Evolutionary conservation across 1,139 yeast species (phyloP).

Genomic region (Saccharomyces hybrid): DNA sequence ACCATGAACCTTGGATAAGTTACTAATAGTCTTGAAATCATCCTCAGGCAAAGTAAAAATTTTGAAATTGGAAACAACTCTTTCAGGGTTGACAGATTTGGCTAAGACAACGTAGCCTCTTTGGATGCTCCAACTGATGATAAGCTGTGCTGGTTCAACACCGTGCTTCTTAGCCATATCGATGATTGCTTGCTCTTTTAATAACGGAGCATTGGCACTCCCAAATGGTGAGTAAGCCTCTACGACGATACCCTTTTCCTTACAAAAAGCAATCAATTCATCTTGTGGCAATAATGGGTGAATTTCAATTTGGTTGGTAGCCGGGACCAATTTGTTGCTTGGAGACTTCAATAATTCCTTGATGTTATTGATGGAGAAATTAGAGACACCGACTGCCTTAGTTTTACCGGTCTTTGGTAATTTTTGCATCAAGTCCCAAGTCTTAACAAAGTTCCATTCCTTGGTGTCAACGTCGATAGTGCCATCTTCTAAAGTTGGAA

Average conservation of each 20-base stretch:
- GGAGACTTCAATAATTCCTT: conserved; percentile 46
- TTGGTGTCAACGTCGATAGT: conserved; percentile 35
- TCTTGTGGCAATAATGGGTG: conserved; percentile 72
- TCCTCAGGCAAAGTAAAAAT: conserved; percentile 44
- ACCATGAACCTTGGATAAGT: conserved; percentile 40
- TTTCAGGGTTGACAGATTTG: conserved; percentile 54
- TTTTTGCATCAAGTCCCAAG: conserved; percentile 65
- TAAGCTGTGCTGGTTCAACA: conserved; percentile 52
- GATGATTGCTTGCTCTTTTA: conserved; percentile 42
- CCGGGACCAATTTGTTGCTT: conserved; percentile 52
- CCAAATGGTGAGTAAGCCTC: conserved; percentile 84
- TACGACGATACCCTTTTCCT: conserved; percentile 47
- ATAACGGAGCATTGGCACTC: conserved; percentile 56
- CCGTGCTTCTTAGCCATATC: conserved; percentile 49
- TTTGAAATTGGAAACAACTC: conserved; percentile 54
- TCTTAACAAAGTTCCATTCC: conserved; percentile 56
- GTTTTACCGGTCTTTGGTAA: conserved; percentile 51
- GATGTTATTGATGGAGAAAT: conserved; percentile 52
- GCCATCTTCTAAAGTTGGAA: conserved; percentile 41
- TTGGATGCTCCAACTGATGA: conserved; percentile 65
- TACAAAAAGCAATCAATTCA: conserved; percentile 50
- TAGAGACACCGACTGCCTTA: conserved; percentile 73
- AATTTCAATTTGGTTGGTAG: conserved; percentile 63
- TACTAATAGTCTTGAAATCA: conserved; percentile 44
- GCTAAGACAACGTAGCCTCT: conserved; percentile 69